Base-by-base conservation (phyloP, 2,329 filamentous ascomycete species). In the Lachnellula subtilissima region DNA sequence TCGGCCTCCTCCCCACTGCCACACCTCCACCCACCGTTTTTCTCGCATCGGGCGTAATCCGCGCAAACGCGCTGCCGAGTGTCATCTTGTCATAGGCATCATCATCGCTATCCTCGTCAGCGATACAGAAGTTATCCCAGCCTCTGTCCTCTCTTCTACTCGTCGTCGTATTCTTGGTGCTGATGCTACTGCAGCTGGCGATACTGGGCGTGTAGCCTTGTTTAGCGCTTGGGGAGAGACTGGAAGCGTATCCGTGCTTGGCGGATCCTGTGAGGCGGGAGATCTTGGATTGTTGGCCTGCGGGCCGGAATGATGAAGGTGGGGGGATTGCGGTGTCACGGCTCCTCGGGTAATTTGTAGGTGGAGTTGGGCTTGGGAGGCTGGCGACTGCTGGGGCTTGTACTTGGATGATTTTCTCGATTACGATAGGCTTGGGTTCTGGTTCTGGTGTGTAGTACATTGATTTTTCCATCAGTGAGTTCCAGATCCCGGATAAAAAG, bases 401-500 rank as follows among this genome's bases (percentile, higher is more conserved):
- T 4, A 4, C 56, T 28, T 52, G 57, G 55, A 56, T 19, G 11
- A 39, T 37, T 48, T 57, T 57, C 47, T 64, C 53, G 22, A 57
- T 55, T 47, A 64, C 48, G 8, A 59, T 52, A 8, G 64, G 54
- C 50, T 62, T 58, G 4, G 60, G 47, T 50, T 63, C 63, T 19
- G 60, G 62, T 14, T 80, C 76, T 0, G 75, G 72, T 1, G 71
- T 66, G 60, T 83, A 83, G 58, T 75, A 78, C 2, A 71, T 52
- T 8, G 74, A 76, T 45, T 73, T 73, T n/a, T 74, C 71, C 11
- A 75, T 69, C 3, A 82, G 70, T 17, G 77, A 73, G 53, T 76
- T 77, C 64, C 78, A 76, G 17, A 86, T 77, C 0, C 75, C 74
- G 0, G 76, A 75, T 32, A 85, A 72, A 58, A 86, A 82, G 0